These are phyloP conservation scores for Mortierella sp. DNA, from an alignment of 371 early-diverging fungal species.

Conservation along the genomic window DNA sequence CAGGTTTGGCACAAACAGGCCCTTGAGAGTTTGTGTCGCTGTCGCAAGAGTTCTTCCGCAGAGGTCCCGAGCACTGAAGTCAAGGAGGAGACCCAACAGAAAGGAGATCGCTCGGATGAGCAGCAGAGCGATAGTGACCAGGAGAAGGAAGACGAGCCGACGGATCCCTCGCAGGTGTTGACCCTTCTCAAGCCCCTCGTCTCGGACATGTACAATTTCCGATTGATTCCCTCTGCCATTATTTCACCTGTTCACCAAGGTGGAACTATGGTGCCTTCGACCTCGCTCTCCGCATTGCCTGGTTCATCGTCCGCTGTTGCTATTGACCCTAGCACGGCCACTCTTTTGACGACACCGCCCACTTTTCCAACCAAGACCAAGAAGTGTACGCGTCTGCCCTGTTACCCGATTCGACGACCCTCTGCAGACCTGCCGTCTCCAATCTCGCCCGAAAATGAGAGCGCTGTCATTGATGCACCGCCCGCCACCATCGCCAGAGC, in stretches of 20 bases:
- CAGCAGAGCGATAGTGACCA: not conserved
- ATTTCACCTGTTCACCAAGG: not conserved
- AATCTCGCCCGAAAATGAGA: not conserved
- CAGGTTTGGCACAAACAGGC: conserved; percentile 27
- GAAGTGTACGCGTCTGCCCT: conserved; percentile 41
- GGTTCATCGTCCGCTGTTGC: not conserved
- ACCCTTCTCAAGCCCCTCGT: conserved; percentile 43
- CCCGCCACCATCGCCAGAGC: not conserved
- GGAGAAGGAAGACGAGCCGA: conserved; percentile 8
- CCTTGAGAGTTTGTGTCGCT: not conserved
- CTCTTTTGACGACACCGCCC: not conserved
- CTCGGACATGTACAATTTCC: conserved; percentile 54
- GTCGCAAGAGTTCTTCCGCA: not conserved
- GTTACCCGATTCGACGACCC: conserved; percentile 31
- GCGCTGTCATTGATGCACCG: not conserved
- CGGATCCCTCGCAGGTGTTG: conserved; percentile 33
- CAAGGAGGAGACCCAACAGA: not conserved
- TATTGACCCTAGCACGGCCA: not conserved
- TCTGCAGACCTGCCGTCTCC: not conserved
- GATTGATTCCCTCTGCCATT: conserved; percentile 52
- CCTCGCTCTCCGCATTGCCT: not conserved
- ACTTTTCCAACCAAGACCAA: conserved; percentile 32
- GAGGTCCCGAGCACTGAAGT: not conserved
- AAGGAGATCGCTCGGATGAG: not conserved
- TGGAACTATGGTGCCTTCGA: not conserved